A percentile compares a stretch with the other conserved stretches of the same genome.
phyloP scores from a whole-genome alignment of 2,329 filamentous ascomycete genomes.

The Rhexocercosporidium sp. region DNA sequence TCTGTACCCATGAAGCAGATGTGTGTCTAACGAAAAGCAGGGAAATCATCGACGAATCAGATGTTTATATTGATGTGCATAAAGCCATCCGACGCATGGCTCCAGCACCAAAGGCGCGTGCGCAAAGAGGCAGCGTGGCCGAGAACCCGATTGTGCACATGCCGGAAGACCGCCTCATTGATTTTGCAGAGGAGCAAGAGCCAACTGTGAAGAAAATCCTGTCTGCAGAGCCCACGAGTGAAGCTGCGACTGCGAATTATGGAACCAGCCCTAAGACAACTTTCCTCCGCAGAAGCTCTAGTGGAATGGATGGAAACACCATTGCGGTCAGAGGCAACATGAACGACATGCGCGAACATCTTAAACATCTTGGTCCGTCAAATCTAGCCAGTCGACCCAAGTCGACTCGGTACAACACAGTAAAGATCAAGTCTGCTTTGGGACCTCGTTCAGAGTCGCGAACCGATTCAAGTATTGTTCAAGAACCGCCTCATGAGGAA shows the following conservation, averaged over 20 bases:
- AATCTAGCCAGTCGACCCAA: conserved; percentile 70
- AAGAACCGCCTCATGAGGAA: conserved; percentile 46
- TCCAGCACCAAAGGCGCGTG: conserved; percentile 69
- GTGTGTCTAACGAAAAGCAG: conserved; percentile 50
- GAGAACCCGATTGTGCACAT: conserved; percentile 43
- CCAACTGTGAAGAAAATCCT: conserved; percentile 20
- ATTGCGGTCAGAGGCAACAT: conserved; percentile 65
- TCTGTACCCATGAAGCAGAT: neutral
- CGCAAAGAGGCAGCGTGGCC: conserved; percentile 61
- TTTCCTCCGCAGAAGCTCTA: conserved; percentile 62
- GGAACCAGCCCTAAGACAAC: conserved; percentile 51
- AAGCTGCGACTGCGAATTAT: conserved; percentile 27
- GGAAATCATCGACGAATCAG: conserved; percentile 98
- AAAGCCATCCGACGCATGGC: conserved; percentile 84
- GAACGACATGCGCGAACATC: conserved; percentile 65
- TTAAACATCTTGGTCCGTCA: conserved; percentile 69
- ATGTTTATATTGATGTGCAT: conserved; percentile 97
- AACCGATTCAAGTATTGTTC: conserved; percentile 48
- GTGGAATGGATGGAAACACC: conserved; percentile 58
- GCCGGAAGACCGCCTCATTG: conserved; percentile 46
- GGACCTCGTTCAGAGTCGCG: conserved; percentile 32
- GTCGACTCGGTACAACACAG: conserved; percentile 64
- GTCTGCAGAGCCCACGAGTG: conserved; percentile 24
- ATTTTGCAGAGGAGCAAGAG: conserved; percentile 53
- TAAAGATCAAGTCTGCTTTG: conserved; percentile 67